These are phyloP conservation scores for Gossypium ekmanianum DNA, from an alignment of 345 rosid genomes.

Conservation along the genomic window DNA sequence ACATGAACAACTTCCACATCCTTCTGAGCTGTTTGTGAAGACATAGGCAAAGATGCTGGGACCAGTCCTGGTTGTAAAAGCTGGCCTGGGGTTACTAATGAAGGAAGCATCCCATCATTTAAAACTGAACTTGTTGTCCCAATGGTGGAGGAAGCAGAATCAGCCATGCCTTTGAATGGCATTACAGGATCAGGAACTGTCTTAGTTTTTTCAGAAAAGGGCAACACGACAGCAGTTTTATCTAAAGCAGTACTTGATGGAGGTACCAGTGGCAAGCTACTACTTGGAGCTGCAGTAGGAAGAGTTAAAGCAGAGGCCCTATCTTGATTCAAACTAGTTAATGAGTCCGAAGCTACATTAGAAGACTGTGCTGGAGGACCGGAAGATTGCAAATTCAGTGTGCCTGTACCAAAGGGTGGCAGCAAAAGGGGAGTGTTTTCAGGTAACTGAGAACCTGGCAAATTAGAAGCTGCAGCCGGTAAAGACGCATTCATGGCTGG, in stretches of 20 bases:
- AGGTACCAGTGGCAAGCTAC: slow-evolving; percentile 25
- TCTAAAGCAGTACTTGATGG: slow-evolving; percentile 19
- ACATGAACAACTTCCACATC: slow-evolving; percentile 31
- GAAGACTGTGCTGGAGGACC: slow-evolving; percentile 19
- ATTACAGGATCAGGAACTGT: slow-evolving; percentile 17
- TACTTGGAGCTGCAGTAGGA: slow-evolving; percentile 22
- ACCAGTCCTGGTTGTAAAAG: slow-evolving; percentile 30
- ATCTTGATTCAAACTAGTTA: slow-evolving; percentile 21
- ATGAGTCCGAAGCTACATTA: slow-evolving; percentile 23
- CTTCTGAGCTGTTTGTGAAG: slow-evolving; percentile 32
- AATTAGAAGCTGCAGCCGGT: slow-evolving; percentile 23
- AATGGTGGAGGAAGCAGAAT: slow-evolving; percentile 16
- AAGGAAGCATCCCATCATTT: slow-evolving; percentile 25
- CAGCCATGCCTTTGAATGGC: slow-evolving; percentile 26
- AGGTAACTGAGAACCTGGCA: slow-evolving; percentile 25
- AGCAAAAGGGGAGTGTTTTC: slow-evolving; percentile 24
- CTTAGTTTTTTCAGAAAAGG: slow-evolving; percentile 22
- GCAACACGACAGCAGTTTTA: slow-evolving; percentile 12
- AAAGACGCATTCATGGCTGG: slow-evolving; percentile 21
- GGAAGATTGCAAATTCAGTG: slow-evolving; percentile 23
- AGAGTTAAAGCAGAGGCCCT: slow-evolving; percentile 21
- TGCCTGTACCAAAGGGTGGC: slow-evolving; percentile 24
- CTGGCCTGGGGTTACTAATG: slow-evolving; percentile 40
- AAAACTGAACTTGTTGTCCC: slow-evolving; percentile 21
- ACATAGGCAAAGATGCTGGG: slow-evolving; percentile 15